Percentiles rank a stretch among this genome's conserved stretches.
Conservation (phyloP, 148 eudicot genomes). For the Rhododendron griersonianum region DNA sequence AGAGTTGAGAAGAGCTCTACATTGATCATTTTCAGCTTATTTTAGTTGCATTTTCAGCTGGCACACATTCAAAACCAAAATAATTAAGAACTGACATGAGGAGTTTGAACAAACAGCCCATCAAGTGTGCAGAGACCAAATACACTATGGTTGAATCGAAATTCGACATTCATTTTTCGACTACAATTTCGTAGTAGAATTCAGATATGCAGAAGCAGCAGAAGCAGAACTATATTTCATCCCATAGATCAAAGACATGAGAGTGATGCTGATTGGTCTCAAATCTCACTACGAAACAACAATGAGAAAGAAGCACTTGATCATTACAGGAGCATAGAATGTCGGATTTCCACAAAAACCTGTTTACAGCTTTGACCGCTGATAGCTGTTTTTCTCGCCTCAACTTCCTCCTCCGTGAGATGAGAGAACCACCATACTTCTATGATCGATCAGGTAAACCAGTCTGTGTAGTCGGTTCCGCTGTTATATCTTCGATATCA, state of each 20-base stretch:
- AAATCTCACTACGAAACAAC: background rate
- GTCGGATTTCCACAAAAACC: background rate
- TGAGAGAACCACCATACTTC: background rate
- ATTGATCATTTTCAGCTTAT: too few species aligned
- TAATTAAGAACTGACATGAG: too few species aligned
- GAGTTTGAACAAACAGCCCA: too few species aligned
- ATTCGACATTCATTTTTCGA: background rate
- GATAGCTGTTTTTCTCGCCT: slow-evolving; percentile 1
- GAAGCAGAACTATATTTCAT: background rate
- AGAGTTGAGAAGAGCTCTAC: too few species aligned
- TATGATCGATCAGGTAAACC: background rate
- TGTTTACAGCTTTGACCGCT: slow-evolving; percentile 13
- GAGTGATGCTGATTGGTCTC: background rate
- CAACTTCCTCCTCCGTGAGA: background rate
- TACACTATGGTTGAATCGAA: background rate
- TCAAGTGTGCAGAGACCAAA: background rate
- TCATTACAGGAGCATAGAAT: background rate
- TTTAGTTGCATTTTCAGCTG: too few species aligned
- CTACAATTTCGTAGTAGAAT: too few species aligned
- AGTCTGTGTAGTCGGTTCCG: slow-evolving; percentile 1
- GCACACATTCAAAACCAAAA: too few species aligned
- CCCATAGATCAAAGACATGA: background rate
- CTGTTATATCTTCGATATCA: slow-evolving; percentile 20
- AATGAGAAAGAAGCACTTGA: background rate
- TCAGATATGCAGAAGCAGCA: background rate